Conservation (phyloP, 306 rosid species). For the Lathyrus oleraceus region DNA sequence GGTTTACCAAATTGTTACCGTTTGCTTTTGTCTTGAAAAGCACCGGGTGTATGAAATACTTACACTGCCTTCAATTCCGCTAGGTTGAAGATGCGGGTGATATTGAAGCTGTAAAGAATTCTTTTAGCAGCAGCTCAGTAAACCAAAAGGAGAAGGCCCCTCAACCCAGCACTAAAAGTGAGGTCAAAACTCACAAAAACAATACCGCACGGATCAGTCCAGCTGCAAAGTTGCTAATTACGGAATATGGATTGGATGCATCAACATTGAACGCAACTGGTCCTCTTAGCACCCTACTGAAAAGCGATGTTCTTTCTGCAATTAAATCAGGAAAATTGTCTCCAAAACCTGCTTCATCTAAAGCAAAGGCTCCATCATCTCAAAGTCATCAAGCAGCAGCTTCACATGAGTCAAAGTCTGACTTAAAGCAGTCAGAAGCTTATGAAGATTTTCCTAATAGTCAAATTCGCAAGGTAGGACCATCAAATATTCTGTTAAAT, state of each 20-base stretch:
- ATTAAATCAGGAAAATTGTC: conserved; percentile 72
- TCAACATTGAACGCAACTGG: conserved; percentile 82
- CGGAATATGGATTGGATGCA: conserved; percentile 80
- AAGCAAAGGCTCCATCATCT: conserved; percentile 56
- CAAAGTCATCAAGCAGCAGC: conserved; percentile 50
- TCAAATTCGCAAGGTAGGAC: conserved; percentile 87
- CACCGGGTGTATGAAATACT: conserved; percentile 40
- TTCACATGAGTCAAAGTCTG: conserved; percentile 51
- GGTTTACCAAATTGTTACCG: conserved; percentile 15
- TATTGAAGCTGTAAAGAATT: conserved; percentile 69
- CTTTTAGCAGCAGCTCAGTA: conserved; percentile 48
- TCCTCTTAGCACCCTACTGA: conserved; percentile 73
- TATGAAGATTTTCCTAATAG: conserved; percentile 88
- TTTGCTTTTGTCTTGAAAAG: conserved; percentile 24
- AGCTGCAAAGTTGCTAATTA: conserved; percentile 80
- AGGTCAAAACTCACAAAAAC: conserved; percentile 45
- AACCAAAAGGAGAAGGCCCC: conserved; percentile 59
- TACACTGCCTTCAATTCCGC: conserved; percentile 32
- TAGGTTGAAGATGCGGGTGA: conserved; percentile 90
- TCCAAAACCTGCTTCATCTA: conserved; percentile 55
- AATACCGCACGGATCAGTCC: conserved; percentile 74
- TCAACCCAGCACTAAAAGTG: conserved; percentile 44
- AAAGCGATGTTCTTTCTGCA: conserved; percentile 90
- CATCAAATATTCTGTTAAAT: conserved; percentile 26
- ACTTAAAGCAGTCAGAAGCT: conserved; percentile 55